phyloP scores from a whole-genome alignment of 495 filamentous ascomycete species.

The Amniculicola lignicola region DNA sequence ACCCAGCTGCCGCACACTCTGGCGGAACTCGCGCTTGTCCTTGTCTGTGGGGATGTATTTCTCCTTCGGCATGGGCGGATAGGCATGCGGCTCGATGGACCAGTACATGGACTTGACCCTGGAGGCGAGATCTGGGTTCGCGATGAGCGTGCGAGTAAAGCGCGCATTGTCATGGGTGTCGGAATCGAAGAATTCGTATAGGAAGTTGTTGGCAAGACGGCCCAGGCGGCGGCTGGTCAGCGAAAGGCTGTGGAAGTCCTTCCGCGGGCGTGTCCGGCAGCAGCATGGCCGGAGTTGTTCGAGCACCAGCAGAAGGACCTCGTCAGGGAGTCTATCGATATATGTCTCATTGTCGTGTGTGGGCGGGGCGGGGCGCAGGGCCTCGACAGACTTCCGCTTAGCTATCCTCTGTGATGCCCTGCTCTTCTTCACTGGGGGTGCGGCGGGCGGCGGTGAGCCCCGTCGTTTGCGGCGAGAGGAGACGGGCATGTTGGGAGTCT shows the following conservation, averaged over 20 bases:
- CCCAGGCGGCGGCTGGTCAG: not conserved
- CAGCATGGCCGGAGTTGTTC: not conserved
- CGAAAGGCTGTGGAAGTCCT: not conserved
- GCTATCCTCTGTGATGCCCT: not conserved
- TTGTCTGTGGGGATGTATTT: not conserved
- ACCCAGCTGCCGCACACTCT: not conserved
- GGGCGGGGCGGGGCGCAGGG: not conserved
- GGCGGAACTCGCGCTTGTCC: not conserved
- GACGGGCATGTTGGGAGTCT: not conserved
- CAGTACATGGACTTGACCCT: not conserved
- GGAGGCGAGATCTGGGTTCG: not conserved
- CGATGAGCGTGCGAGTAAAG: not conserved
- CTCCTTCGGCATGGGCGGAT: not conserved
- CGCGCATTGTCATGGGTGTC: not conserved
- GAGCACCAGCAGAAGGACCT: not conserved
- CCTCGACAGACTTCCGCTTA: not conserved
- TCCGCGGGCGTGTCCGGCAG: not conserved
- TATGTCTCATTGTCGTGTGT: not conserved
- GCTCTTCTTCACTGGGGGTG: slow-evolving; percentile 54
- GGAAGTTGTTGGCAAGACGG: not conserved
- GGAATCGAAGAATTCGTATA: not conserved
- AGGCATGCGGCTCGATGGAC: not conserved
- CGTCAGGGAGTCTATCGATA: not conserved
- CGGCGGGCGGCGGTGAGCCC: not conserved
- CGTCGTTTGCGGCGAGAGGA: not conserved